These are phyloP conservation scores for Lipomyces yamanashiensis DNA, from an alignment of 805 yeast species.

Conservation along the genomic window DNA sequence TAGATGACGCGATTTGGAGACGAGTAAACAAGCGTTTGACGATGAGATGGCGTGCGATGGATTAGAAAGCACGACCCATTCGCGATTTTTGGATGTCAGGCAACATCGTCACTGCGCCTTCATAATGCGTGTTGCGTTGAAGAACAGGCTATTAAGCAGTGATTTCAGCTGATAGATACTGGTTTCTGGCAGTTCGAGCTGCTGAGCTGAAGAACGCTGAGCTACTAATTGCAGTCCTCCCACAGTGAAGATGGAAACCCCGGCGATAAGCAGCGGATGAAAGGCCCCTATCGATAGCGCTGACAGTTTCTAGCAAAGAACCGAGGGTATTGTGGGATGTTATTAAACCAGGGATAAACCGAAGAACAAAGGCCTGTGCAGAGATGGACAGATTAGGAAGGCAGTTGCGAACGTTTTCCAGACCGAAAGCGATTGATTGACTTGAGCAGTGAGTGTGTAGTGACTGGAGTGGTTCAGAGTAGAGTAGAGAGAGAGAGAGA, in stretches of 20 bases:
- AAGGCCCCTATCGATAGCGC: not conserved
- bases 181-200: too few species aligned
- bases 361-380: not conserved
- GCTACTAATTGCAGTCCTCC: too few species aligned
- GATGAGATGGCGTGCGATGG: not conserved
- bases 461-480: not conserved
- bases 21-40: not conserved
- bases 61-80: not conserved
- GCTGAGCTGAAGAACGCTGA: too few species aligned
- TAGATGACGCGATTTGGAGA: not conserved
- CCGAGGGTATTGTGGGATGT: not conserved
- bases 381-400: constrained; percentile 4
- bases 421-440: not conserved
- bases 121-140: too few species aligned
- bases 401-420: not conserved
- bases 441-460: not conserved
- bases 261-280: constrained; percentile 2
- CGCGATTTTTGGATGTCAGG: not conserved
- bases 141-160: too few species aligned
- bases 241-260: too few species aligned
- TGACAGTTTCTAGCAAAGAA: not conserved
- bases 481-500: not conserved
- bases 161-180: too few species aligned
- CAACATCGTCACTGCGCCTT: too few species aligned
- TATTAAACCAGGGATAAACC: not conserved